Evolutionary conservation across 2,329 filamentous ascomycete genomes (phyloP), one percentile per base, ranked within the genome.

Genomic region (Hypoxylon sp.): DNA sequence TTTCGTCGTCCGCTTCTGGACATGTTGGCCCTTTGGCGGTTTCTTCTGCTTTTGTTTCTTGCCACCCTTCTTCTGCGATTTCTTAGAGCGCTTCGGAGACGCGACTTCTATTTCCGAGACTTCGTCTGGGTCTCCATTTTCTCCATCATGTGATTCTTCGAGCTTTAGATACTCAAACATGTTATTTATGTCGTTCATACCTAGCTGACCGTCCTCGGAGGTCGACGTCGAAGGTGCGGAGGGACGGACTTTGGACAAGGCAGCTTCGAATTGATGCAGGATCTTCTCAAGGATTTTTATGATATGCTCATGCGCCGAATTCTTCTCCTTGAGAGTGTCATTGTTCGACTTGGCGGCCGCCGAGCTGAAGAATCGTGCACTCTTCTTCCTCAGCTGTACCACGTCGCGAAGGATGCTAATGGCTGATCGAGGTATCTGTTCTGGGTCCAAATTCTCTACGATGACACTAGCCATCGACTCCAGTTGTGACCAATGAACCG

Each of bases 361-460:
- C 25, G 52, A 46, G 57, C 50, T 56, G 36, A 74, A 77, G 60
- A 76, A 76, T 2, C 53, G 60, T 53, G 70, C 70, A 64, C 72
- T 76, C 66, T 73, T 73, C 65, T 76, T 77, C 11, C 75, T 71
- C 23, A 76, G 66, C 25, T 48, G 43, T 34, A 77, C 72, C n/a
- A 77, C 75, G 50, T 75, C 72, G 30, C 72, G 72, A 10, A 75
- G 66, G 41, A 76, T 76, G 23, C 68, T 73, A 48, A 76, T 64
- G 7, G 72, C 70, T 1, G 67, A 67, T 13, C 57, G 57, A 21
- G 75, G 75, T 13, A 77, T 73, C 28, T 75, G 70, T 17, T 74
- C 70, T 7, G 74, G 73, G 1, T 52, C 43, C 1, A 68, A 65
- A 17, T 75, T 61, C 28, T 72, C 67, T 41, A 68, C 67, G 21